Evolutionary conservation across 2,329 filamentous ascomycete genomes (phyloP), one percentile per base, ranked within the genome.

Genomic region (Sporothrix sp.): DNA sequence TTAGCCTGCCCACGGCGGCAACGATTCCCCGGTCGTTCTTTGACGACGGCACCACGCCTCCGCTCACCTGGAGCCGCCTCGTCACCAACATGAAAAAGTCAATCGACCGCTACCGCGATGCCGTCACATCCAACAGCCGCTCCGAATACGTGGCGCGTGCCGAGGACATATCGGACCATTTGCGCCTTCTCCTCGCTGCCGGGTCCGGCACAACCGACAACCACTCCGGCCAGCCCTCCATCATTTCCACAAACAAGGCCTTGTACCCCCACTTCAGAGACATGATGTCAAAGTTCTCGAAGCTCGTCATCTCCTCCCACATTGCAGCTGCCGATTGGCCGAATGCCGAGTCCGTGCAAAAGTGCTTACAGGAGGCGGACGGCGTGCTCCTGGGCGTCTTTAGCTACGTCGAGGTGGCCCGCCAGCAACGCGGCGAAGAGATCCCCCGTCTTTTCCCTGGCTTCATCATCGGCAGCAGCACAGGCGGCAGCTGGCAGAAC

Each of bases 211-310:
- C 93, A 2, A 98, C 93, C 0, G 93, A 98, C 68, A 98, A 98
- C 63, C 93, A 98, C 65, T 97, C 93, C 18, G 93, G 93, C 37
- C 95, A 97, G 59, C 93, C 93, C 4, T 97, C 93, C n/a, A 96
- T 98, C 61, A 98, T 98, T 54, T 96, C 90, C 7, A 94, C 88
- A 5, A 98, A 98, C 72, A 97, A 97, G 66, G 87, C 89, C 0
- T 73, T 98, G 14, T 97, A 97, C 63, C 93, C 93, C 21, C 90
- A 97, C 67, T 98, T 98, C 68, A 78, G 93, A 49, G 93, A 97
- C 64, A 97, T 97, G 83, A 98, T 98, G 93, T 97, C 93, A 39
- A 90, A 95, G 60, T 98, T 98, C 66, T 97, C 93, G n/a, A 98
- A 98, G 66, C 75, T 98, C 9, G 93, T 98, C 39, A 83, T 98